Evolutionary conservation across 2,329 filamentous ascomycete genomes (phyloP).

Genomic region (Fusarium bulbicola): DNA sequence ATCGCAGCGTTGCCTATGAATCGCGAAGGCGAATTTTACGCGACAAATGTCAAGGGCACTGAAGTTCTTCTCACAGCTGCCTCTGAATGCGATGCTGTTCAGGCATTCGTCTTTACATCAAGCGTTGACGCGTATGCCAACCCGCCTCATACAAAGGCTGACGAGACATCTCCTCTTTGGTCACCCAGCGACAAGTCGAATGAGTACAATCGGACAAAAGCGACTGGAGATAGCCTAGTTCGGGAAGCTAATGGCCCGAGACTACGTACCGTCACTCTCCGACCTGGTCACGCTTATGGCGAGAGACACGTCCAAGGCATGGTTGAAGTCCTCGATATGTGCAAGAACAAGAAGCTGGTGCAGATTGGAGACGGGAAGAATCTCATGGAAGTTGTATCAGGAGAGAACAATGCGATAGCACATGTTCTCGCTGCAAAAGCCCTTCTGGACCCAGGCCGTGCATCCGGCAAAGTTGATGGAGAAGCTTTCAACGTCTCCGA

Average conservation of each 20-base stretch:
- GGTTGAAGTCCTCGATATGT: conserved; percentile 44
- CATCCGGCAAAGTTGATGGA: conserved; percentile 39
- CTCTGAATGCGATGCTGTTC: conserved; percentile 20
- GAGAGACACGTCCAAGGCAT: conserved; percentile 44
- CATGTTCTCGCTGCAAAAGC: conserved; percentile 45
- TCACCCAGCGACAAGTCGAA: conserved; percentile 32
- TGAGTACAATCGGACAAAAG: conserved; percentile 46
- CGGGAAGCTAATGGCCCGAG: conserved; percentile 39
- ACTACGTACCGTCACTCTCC: conserved; percentile 41
- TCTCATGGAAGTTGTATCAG: conserved; percentile 42
- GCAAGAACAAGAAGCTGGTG: conserved; percentile 47
- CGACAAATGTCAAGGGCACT: conserved; percentile 47
- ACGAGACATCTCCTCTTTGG: conserved; percentile 41
- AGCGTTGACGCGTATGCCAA: conserved; percentile 43
- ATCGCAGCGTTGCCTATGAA: conserved; percentile 32
- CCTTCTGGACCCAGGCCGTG: conserved; percentile 25
- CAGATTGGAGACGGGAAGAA: conserved; percentile 42
- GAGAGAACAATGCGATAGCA: conserved; percentile 37
- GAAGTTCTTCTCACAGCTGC: conserved; percentile 39
- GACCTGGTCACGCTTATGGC: conserved; percentile 47
- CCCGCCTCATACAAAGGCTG: conserved; percentile 34
- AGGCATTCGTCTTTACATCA: conserved; percentile 47
- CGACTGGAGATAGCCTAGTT: conserved; percentile 44
- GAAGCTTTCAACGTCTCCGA: conserved; percentile 51
- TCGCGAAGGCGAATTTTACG: conserved; percentile 29